Percentiles rank a stretch among this genome's conserved stretches.
Conservation (phyloP, 345 rosid species). For the Acer campestre region DNA sequence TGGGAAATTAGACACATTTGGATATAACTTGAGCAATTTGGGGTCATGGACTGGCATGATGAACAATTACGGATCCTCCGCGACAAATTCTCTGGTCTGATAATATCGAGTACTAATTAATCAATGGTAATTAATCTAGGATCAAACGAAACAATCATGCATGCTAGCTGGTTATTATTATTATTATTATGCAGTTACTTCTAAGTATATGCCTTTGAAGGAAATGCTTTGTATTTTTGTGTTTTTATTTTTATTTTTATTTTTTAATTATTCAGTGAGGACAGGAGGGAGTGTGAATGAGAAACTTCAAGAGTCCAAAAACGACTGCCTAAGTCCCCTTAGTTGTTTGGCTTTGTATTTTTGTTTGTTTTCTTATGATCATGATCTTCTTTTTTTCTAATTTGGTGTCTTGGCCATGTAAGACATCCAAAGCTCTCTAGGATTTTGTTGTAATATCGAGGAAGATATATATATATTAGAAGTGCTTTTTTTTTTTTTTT, state of each 20-base stretch:
- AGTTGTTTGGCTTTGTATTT: slow-evolving; percentile 24
- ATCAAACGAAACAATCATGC: background rate
- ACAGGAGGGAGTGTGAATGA: slow-evolving; percentile 29
- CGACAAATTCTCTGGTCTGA: slow-evolving; percentile 54
- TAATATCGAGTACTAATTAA: too few species aligned
- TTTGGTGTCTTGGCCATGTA: slow-evolving; percentile 28
- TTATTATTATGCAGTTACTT: background rate
- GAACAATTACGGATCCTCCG: slow-evolving; percentile 48
- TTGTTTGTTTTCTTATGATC: slow-evolving; percentile 8
- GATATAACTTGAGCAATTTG: slow-evolving; percentile 37
- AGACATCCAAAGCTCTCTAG: slow-evolving; percentile 33
- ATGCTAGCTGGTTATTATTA: background rate
- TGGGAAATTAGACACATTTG: slow-evolving; percentile 45
- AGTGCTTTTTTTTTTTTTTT: background rate
- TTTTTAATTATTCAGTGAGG: slow-evolving; percentile 7
- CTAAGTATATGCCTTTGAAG: slow-evolving; percentile 13
- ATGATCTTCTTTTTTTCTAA: background rate
- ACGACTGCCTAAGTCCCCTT: slow-evolving; percentile 33
- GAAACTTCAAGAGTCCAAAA: slow-evolving; percentile 32
- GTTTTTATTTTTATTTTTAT: background rate
- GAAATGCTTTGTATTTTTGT: background rate
- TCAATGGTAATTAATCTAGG: background rate
- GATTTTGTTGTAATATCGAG: slow-evolving; percentile 42
- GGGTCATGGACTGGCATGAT: slow-evolving; percentile 68
- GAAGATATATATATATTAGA: slow-evolving; percentile 34